Percentiles rank a stretch among this genome's conserved stretches.
Evolutionary conservation across 441 rosid genomes (phyloP).

Genomic region (Cnidoscolus chayamansa): DNA sequence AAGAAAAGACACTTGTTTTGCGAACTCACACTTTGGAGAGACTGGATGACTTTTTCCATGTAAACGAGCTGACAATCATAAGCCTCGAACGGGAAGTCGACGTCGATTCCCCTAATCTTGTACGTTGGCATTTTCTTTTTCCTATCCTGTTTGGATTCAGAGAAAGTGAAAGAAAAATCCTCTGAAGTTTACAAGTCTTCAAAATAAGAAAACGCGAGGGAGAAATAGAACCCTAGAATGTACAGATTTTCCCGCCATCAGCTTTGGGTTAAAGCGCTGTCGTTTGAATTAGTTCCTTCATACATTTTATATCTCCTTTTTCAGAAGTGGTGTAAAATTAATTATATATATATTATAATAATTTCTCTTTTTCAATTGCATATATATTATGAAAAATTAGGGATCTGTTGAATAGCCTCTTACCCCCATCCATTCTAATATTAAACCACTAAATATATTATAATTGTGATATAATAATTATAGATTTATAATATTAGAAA

Average conservation of each 20-base stretch:
- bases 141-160: constrained; percentile 17
- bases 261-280: background rate
- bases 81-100: constrained; percentile 90
- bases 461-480: too few relatives aligned
- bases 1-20: background rate
- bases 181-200: too few relatives aligned
- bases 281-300: background rate
- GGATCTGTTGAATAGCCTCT: too few relatives aligned
- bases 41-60: constrained; percentile 91
- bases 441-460: too few relatives aligned
- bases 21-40: constrained; percentile 73
- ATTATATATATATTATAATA: too few relatives aligned
- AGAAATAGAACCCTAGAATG: constrained; percentile 19
- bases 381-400: too few relatives aligned
- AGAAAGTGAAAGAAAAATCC: constrained; percentile 12
- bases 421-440: too few relatives aligned
- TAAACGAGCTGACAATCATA: constrained; percentile 83
- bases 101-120: constrained; percentile 76
- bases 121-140: constrained; percentile 60
- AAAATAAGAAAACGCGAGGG: background rate
- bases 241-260: constrained; percentile 24
- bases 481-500: too few relatives aligned
- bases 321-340: too few relatives aligned
- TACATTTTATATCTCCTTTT: too few relatives aligned
- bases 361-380: too few relatives aligned